These are phyloP conservation scores for Paramecium sexaurelia DNA, from an alignment of 73 alveolate genomes.

Conservation along the genomic window DNA sequence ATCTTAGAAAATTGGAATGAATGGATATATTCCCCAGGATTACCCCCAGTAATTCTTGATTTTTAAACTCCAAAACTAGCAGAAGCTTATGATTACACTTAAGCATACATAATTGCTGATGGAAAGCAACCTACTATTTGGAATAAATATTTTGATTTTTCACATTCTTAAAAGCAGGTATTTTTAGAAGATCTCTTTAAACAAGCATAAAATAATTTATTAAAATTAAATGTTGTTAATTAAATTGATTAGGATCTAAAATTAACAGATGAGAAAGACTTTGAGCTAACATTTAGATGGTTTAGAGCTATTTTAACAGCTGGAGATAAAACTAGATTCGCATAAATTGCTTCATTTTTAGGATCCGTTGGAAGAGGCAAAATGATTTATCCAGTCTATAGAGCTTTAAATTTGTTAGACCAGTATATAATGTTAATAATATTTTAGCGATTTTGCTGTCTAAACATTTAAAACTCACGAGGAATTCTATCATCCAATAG, in stretches of 20 bases:
- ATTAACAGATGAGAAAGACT: neutral
- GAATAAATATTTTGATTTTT: neutral
- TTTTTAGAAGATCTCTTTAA: neutral
- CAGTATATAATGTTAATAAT: neutral
- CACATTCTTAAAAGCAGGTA: neutral
- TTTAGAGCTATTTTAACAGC: neutral
- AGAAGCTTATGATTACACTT: neutral
- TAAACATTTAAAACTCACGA: neutral
- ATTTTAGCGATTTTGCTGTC: neutral
- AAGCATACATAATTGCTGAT: neutral
- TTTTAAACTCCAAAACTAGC: slow-evolving; percentile 25
- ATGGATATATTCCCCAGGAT: slow-evolving; percentile 84
- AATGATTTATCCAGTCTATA: neutral
- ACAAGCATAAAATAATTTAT: neutral
- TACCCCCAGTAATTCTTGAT: slow-evolving; percentile 78
- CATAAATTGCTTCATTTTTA: neutral
- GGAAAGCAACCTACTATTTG: neutral
- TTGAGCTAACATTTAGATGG: slow-evolving; percentile 37
- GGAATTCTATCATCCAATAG: slow-evolving; percentile 29
- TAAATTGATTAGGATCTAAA: neutral
- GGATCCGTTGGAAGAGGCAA: neutral
- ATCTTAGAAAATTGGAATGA: slow-evolving; percentile 71
- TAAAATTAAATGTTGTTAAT: neutral
- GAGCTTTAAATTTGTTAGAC: neutral
- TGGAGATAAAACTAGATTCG: neutral